Percentiles rank a stretch among this genome's conserved stretches.
These are phyloP conservation scores for Fusarium continuum DNA, from an alignment of 2,329 filamentous ascomycete genomes.

Conservation along the genomic window DNA sequence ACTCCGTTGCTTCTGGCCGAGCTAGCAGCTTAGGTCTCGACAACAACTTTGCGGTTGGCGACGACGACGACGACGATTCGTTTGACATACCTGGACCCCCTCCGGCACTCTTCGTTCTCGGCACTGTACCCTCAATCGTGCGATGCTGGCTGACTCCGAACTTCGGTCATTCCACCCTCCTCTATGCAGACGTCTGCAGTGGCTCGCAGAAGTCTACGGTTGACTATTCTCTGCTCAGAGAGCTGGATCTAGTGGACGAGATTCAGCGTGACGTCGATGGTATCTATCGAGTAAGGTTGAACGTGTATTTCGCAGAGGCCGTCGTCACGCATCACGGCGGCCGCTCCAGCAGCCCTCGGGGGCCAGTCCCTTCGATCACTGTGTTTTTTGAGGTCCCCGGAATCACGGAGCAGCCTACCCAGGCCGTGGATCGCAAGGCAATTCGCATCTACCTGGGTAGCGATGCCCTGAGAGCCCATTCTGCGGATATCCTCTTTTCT, in stretches of 20 bases:
- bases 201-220: constrained; percentile 90
- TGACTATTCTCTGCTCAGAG: constrained; percentile 76
- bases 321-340: constrained; percentile 80
- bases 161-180: constrained; percentile 86
- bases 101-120: constrained; percentile 84
- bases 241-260: constrained; percentile 74
- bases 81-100: constrained; percentile 78
- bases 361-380: constrained; percentile 76
- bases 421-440: constrained; percentile 57
- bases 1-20: constrained; percentile 79
- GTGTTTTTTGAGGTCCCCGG: constrained; percentile 81
- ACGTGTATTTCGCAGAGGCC: constrained; percentile 91
- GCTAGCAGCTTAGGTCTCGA: constrained; percentile 91
- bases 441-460: constrained; percentile 92
- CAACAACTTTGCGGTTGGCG: constrained; percentile 69
- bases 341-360: constrained; percentile 75
- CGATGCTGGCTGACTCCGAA: constrained; percentile 93
- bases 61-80: constrained; percentile 75
- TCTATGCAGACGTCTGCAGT: constrained; percentile 92
- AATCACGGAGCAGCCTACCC: constrained; percentile 55
- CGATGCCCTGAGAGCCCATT: constrained; percentile 84
- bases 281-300: constrained; percentile 74
- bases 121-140: constrained; percentile 91
- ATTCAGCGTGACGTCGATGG: constrained; percentile 73
- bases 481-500: constrained; percentile 90